Conservation (phyloP, 352 stramenopile species). For the Pythium myriotylum region DNA sequence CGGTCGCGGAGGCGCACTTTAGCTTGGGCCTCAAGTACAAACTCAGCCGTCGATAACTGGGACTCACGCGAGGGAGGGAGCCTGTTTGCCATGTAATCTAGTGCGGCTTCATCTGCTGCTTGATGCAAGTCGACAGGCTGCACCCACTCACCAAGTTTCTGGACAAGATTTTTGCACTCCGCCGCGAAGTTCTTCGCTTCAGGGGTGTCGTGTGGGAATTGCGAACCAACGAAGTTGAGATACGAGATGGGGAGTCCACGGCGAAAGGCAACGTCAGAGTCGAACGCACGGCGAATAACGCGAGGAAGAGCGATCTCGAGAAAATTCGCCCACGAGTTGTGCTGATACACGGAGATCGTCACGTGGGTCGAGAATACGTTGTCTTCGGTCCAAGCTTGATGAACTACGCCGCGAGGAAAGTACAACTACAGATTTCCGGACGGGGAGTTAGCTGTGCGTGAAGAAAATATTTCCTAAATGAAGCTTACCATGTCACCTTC, state of each 20-base stretch:
- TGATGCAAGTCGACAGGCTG: conserved; percentile 58
- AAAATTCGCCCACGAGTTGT: conserved; percentile 89
- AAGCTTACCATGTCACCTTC: conserved; percentile 69
- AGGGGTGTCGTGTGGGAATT: conserved; percentile 43
- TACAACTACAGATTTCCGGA: conserved; percentile 49
- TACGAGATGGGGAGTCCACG: conserved; percentile 74
- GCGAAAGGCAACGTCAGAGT: conserved; percentile 73
- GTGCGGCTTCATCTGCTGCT: conserved; percentile 71
- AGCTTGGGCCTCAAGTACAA: conserved; percentile 48
- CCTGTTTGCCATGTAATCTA: conserved; percentile 79
- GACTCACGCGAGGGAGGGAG: conserved; percentile 45
- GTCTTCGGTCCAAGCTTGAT: conserved; percentile 78
- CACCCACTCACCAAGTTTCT: conserved; percentile 53
- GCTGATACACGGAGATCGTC: conserved; percentile 88
- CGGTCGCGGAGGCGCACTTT: conserved; percentile 68
- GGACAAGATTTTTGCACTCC: conserved; percentile 51
- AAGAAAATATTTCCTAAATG: background rate
- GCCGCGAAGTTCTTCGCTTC: conserved; percentile 54
- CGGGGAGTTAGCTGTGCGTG: background rate
- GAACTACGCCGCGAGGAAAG: conserved; percentile 80
- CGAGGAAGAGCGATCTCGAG: conserved; percentile 77
- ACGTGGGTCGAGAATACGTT: conserved; percentile 86
- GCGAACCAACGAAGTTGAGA: conserved; percentile 70
- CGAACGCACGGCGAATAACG: conserved; percentile 78
- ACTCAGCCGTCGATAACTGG: conserved; percentile 29